phyloP scores from a whole-genome alignment of 306 rosid genomes.

The Lathyrus oleraceus region DNA sequence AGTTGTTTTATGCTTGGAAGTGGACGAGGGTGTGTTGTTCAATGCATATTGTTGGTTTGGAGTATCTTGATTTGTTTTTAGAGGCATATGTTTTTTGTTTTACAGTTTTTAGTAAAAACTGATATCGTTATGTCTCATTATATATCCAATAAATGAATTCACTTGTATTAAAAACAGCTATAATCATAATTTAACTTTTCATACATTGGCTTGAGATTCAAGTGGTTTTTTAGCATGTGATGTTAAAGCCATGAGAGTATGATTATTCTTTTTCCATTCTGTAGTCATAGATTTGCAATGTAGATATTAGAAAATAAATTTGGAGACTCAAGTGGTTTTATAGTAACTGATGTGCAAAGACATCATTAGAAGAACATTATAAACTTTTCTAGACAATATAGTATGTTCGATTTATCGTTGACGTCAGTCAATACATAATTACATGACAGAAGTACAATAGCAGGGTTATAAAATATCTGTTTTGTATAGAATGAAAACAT shows the following conservation, averaged over 20 bases:
- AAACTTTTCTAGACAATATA: neutral
- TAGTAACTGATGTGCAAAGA: neutral
- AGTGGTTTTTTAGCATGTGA: neutral
- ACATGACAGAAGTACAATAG: slow-evolving; percentile 17
- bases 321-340: neutral
- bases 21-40: too few relatives aligned
- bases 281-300: neutral
- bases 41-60: too few relatives aligned
- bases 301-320: neutral
- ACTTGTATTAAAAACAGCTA: neutral
- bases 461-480: neutral
- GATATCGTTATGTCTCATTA: neutral
- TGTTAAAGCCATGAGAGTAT: neutral
- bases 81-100: too few relatives aligned
- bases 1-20: too few relatives aligned
- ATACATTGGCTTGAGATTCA: neutral
- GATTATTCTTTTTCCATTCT: too few relatives aligned
- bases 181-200: neutral
- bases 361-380: neutral
- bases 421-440: slow-evolving; percentile 7
- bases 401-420: neutral
- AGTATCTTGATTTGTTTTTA: too few relatives aligned
- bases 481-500: neutral
- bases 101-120: too few relatives aligned
- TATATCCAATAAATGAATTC: neutral